Conservation (phyloP, 768 basidiomycete species). For the Lactarius indigo region DNA sequence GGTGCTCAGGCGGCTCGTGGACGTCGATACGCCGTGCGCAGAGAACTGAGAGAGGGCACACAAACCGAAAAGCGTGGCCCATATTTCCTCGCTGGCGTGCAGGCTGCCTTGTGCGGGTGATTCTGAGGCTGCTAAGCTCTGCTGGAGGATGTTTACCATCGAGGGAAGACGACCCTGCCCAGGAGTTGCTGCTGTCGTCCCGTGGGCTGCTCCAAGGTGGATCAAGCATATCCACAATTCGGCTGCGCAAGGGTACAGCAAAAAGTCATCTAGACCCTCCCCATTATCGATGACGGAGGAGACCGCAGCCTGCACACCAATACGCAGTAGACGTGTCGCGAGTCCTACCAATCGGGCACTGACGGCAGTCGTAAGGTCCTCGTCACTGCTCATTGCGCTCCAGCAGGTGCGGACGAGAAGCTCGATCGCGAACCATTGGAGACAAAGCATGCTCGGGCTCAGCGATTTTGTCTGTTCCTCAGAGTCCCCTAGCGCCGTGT, state of each 20-base stretch:
- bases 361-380: conserved; percentile 11
- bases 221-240: conserved; percentile 77
- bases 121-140: conserved; percentile 32
- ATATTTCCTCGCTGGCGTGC: conserved; percentile 61
- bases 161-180: conserved; percentile 43
- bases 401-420: conserved; percentile 16
- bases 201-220: conserved; percentile 35
- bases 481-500: conserved; percentile 11
- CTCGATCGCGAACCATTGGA: conserved; percentile 24
- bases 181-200: conserved; percentile 18
- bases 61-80: conserved; percentile 65
- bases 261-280: conserved; percentile 36
- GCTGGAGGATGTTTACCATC: conserved; percentile 33
- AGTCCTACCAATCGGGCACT: conserved; percentile 8
- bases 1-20: conserved; percentile 42
- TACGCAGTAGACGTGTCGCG: conserved; percentile 42
- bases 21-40: conserved; percentile 43
- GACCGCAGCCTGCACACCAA: conserved; percentile 49
- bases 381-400: background rate
- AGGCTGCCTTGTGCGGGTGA: conserved; percentile 32
- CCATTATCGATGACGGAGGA: conserved; percentile 35
- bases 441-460: conserved; percentile 1
- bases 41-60: conserved; percentile 81
- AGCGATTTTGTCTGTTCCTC: background rate
- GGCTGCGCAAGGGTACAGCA: conserved; percentile 42